Evolutionary conservation across 495 filamentous ascomycete species (phyloP).

Genomic region (Chaetomium cochliodes): DNA sequence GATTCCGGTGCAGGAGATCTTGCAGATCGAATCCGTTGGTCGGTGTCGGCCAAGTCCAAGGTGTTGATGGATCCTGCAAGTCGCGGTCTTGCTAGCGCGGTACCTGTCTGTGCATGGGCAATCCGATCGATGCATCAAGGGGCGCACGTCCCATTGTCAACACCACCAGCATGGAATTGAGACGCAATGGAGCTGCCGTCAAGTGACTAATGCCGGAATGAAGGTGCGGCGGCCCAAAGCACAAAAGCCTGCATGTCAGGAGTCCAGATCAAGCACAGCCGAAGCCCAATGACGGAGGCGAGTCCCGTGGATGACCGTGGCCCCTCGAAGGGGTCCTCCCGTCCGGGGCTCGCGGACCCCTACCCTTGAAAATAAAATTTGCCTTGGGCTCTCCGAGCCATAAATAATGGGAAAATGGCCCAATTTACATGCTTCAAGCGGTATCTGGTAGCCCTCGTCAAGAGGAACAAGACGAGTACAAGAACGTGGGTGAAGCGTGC

Average conservation of each 20-base stretch:
- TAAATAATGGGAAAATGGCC: conserved; percentile 31
- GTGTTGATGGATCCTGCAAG: conserved; percentile 19
- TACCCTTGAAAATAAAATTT: conserved; percentile 35
- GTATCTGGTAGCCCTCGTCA: conserved; percentile 26
- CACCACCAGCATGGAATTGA: neutral
- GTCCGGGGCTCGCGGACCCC: conserved; percentile 30
- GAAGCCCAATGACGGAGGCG: conserved; percentile 12
- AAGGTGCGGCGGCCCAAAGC: neutral
- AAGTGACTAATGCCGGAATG: neutral
- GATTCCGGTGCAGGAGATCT: neutral
- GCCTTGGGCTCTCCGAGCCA: neutral
- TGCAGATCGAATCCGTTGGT: conserved; percentile 4
- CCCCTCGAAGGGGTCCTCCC: conserved; percentile 21
- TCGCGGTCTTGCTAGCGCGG: conserved; percentile 29
- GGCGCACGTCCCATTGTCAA: conserved; percentile 18
- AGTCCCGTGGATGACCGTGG: conserved; percentile 21
- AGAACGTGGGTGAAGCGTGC: conserved; percentile 31
- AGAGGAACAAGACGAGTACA: conserved; percentile 36
- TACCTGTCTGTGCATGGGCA: conserved; percentile 20
- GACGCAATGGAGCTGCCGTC: neutral
- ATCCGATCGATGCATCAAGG: neutral
- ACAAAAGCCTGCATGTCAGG: neutral
- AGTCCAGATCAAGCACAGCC: neutral
- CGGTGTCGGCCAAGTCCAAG: neutral
- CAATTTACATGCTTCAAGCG: conserved; percentile 25